Evolutionary conservation across 2,329 filamentous ascomycete genomes (phyloP).

Genomic region (Neofusicoccum sp.): DNA sequence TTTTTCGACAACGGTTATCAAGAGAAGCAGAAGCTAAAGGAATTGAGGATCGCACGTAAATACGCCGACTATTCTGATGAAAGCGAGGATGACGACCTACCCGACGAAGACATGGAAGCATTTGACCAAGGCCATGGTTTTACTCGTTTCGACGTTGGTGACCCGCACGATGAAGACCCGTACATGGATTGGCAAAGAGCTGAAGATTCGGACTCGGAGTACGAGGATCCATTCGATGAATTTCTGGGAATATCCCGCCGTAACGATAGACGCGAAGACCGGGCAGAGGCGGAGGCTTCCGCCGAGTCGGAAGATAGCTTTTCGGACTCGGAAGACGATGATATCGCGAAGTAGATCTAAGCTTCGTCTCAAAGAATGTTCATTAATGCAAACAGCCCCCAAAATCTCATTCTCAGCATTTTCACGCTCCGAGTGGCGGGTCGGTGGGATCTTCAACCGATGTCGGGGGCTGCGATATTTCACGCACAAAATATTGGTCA

Average conservation of each 20-base stretch:
- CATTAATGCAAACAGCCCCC: no score
- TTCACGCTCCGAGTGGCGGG: conserved; percentile 6
- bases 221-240: background rate
- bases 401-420: background rate
- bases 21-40: conserved; percentile 9
- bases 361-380: background rate
- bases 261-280: no score
- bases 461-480: conserved; percentile 5
- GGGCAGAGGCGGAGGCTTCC: background rate
- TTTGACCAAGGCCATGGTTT: conserved; percentile 2
- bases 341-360: background rate
- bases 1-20: conserved; percentile 1
- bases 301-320: background rate
- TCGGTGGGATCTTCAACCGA: conserved; percentile 9
- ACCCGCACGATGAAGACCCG: background rate
- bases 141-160: background rate
- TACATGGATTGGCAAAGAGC: background rate
- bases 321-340: background rate
- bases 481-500: conserved; percentile 1
- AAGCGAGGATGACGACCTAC: conserved; percentile 1
- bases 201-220: background rate
- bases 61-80: background rate
- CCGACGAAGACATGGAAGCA: background rate
- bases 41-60: conserved; percentile 2
- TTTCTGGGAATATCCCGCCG: background rate